A percentile compares a stretch with the other conserved stretches of the same genome.
phyloP scores from a whole-genome alignment of 768 basidiomycete species.

The Suillus paluster region DNA sequence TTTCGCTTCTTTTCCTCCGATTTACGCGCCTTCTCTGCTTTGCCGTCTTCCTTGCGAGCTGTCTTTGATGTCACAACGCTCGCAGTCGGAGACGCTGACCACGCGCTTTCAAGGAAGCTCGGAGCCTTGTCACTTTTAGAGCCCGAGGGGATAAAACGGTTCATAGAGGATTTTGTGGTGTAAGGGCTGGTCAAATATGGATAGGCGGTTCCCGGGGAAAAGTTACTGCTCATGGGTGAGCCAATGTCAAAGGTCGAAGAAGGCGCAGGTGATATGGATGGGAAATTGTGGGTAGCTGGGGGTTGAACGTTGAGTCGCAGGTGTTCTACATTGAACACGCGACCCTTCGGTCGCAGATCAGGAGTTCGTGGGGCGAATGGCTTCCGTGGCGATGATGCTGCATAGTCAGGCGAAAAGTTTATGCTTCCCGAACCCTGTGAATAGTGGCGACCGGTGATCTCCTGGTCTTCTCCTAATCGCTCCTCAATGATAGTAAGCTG shows the following conservation, averaged over 20 bases:
- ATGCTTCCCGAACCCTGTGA: slow-evolving; percentile 29
- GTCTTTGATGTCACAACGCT: slow-evolving; percentile 15
- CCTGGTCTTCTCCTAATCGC: slow-evolving; percentile 25
- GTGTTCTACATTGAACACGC: slow-evolving; percentile 30
- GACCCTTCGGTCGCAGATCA: slow-evolving; percentile 22
- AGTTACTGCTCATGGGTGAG: slow-evolving; percentile 6
- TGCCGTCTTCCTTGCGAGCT: slow-evolving; percentile 29
- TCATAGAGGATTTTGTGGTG: slow-evolving; percentile 26
- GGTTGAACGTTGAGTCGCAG: slow-evolving; percentile 36
- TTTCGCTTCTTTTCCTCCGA: slow-evolving; percentile 47
- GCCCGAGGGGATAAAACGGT: slow-evolving; percentile 30
- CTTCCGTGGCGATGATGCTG: neutral
- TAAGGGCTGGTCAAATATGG: slow-evolving; percentile 3
- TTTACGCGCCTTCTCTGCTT: slow-evolving; percentile 48
- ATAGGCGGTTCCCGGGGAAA: slow-evolving; percentile 1
- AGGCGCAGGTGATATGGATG: slow-evolving; percentile 22
- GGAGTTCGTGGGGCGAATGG: neutral
- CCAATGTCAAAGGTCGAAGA: slow-evolving; percentile 15
- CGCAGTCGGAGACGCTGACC: slow-evolving; percentile 23
- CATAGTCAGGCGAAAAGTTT: slow-evolving; percentile 23
- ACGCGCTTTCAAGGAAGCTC: slow-evolving; percentile 12
- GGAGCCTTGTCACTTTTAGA: slow-evolving; percentile 19
- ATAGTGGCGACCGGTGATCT: slow-evolving; percentile 4
- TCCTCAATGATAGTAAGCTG: slow-evolving; percentile 47
- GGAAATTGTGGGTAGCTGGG: slow-evolving; percentile 14